Percentiles rank a stretch among this genome's conserved stretches.
Evolutionary conservation across 2,329 filamentous ascomycete species (phyloP).

Genomic region (Ophiocordyceps camponoti-rufipedis): DNA sequence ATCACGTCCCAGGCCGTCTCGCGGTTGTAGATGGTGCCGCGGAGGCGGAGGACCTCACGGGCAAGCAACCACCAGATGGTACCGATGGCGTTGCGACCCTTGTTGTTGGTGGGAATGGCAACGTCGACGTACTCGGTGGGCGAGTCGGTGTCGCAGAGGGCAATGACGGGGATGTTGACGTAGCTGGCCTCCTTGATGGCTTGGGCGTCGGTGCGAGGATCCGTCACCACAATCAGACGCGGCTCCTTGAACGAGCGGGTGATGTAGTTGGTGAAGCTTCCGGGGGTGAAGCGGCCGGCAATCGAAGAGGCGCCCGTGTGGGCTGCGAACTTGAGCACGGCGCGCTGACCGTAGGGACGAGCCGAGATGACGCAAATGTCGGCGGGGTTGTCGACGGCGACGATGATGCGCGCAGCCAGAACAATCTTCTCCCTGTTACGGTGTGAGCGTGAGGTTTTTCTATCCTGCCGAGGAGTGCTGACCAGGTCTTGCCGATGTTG

Average conservation of each 20-base stretch:
- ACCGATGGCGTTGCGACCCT: constrained; percentile 98
- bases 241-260: constrained; percentile 99
- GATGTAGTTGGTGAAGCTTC: constrained; percentile 99
- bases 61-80: constrained; percentile 99
- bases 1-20: constrained; percentile 98
- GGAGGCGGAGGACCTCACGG: constrained; percentile 97
- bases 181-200: constrained; percentile 99
- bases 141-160: constrained; percentile 96
- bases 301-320: constrained; percentile 98
- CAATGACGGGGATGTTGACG: constrained; percentile 99
- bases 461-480: constrained; percentile 9
- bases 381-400: constrained; percentile 96
- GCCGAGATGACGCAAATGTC: constrained; percentile 99
- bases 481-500: constrained; percentile 99
- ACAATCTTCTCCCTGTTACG: constrained; percentile 90
- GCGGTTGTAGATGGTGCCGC: constrained; percentile 87
- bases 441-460: constrained; percentile 2
- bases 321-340: constrained; percentile 97
- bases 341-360: constrained; percentile 98
- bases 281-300: constrained; percentile 98
- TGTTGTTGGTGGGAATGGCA: constrained; percentile 99
- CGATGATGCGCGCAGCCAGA: constrained; percentile 95
- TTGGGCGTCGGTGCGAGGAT: constrained; percentile 98
- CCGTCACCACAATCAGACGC: constrained; percentile 97
- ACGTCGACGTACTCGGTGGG: constrained; percentile 99